phyloP scores from a whole-genome alignment of 768 basidiomycete genomes.

The Crepidotus variabilis region DNA sequence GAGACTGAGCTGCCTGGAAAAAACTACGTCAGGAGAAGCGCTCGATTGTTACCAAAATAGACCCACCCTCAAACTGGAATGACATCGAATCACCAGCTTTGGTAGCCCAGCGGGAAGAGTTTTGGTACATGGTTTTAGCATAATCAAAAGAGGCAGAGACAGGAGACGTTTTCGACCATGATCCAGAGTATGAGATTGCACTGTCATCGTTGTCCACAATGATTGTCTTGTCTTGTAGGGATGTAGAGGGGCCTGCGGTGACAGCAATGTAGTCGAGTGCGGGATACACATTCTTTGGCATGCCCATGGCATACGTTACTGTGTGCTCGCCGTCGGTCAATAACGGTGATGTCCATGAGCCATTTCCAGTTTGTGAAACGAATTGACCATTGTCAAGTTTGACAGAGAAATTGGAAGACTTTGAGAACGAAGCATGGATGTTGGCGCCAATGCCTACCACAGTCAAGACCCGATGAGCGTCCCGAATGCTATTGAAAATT shows the following conservation, averaged over 20 bases:
- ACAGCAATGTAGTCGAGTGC: slow-evolving; percentile 38
- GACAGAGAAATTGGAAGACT: slow-evolving; percentile 26
- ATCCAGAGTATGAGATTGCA: slow-evolving; percentile 26
- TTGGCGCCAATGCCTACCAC: slow-evolving; percentile 29
- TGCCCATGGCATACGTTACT: slow-evolving; percentile 29
- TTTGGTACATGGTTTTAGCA: slow-evolving; percentile 24
- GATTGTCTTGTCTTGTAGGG: slow-evolving; percentile 29
- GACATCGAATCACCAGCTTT: slow-evolving; percentile 29
- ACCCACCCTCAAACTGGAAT: slow-evolving; percentile 32
- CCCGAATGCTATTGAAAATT: not conserved
- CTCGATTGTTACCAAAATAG: not conserved
- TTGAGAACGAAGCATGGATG: slow-evolving; percentile 20
- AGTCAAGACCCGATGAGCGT: not conserved
- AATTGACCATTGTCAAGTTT: slow-evolving; percentile 34
- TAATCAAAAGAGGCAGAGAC: slow-evolving; percentile 18
- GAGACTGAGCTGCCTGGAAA: slow-evolving; percentile 32
- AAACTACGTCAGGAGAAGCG: not conserved
- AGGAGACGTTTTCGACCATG: slow-evolving; percentile 26
- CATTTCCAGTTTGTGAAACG: slow-evolving; percentile 24
- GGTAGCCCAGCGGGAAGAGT: slow-evolving; percentile 33
- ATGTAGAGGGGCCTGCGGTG: slow-evolving; percentile 30
- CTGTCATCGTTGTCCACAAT: slow-evolving; percentile 34
- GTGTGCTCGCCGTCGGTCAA: slow-evolving; percentile 35
- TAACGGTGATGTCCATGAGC: slow-evolving; percentile 26
- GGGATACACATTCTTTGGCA: slow-evolving; percentile 18